Percentiles rank a stretch among this genome's conserved stretches.
These are phyloP conservation scores for Fusarium concolor DNA, from an alignment of 2,329 filamentous ascomycete species.

Conservation along the genomic window DNA sequence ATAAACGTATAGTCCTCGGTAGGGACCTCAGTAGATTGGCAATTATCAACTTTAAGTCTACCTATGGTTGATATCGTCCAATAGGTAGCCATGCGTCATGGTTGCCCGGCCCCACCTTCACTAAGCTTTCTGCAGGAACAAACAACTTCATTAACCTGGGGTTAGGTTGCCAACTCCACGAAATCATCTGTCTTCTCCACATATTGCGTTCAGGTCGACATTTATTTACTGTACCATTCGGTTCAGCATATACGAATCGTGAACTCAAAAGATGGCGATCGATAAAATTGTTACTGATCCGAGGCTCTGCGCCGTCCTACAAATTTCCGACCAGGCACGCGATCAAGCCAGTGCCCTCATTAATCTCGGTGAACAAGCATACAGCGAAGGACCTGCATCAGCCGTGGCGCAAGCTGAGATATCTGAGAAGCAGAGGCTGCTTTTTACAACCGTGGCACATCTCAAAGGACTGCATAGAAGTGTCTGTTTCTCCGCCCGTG, in stretches of 20 bases:
- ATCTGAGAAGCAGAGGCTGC: slow-evolving; percentile 80
- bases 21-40: too few species aligned
- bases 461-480: slow-evolving; percentile 86
- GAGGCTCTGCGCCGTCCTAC: slow-evolving; percentile 73
- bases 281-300: slow-evolving; percentile 56
- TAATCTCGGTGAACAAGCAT: slow-evolving; percentile 61
- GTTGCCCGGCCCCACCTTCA: slow-evolving; percentile 6
- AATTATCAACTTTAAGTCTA: too few species aligned
- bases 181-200: background rate
- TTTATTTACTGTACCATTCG: background rate
- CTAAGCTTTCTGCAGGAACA: slow-evolving; percentile 17
- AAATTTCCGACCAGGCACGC: slow-evolving; percentile 78
- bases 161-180: slow-evolving; percentile 6
- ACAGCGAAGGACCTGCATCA: slow-evolving; percentile 55
- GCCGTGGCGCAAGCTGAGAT: slow-evolving; percentile 67
- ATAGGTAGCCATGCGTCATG: background rate
- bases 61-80: background rate
- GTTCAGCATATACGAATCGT: background rate
- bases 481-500: slow-evolving; percentile 82
- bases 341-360: slow-evolving; percentile 76
- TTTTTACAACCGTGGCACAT: slow-evolving; percentile 82
- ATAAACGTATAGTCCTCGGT: too few species aligned
- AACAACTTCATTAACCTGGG: slow-evolving; percentile 5
- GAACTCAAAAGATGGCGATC: slow-evolving; percentile 51
- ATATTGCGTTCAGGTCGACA: background rate